A percentile compares a stretch with the other conserved stretches of the same genome.
Conservation (phyloP, 305 asterid species). For the Solanum hybrid region DNA sequence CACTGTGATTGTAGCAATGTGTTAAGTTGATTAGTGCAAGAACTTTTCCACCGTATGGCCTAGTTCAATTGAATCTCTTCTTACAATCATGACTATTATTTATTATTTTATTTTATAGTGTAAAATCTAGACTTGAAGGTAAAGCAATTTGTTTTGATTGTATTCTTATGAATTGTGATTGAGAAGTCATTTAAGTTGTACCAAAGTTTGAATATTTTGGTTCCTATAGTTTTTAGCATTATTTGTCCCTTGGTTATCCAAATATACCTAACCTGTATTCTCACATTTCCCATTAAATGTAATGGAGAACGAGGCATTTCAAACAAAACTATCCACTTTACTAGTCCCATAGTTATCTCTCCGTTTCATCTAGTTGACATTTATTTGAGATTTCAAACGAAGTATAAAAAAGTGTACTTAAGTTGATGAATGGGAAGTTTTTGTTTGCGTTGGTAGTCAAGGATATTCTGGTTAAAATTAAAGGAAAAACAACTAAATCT, state of each 20-base stretch:
- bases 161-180: neutral
- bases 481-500: neutral
- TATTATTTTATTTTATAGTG: neutral
- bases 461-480: neutral
- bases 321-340: neutral
- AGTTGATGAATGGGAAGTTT: neutral
- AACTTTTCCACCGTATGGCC: neutral
- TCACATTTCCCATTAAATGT: neutral
- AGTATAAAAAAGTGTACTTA: neutral
- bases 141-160: neutral
- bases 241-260: neutral
- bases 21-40: neutral
- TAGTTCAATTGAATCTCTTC: neutral
- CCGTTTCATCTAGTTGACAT: neutral
- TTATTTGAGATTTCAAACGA: neutral
- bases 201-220: neutral
- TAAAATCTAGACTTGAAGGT: neutral
- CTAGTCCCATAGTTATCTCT: neutral
- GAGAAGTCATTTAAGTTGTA: neutral
- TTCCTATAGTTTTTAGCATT: neutral
- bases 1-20: neutral
- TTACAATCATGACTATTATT: neutral
- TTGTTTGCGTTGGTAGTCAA: neutral
- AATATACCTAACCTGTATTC: neutral
- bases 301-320: neutral